A percentile compares a stretch with the other conserved stretches of the same genome.
Conservation (phyloP, 1,284 basidiomycete genomes). For the Austroboletus niveus region DNA sequence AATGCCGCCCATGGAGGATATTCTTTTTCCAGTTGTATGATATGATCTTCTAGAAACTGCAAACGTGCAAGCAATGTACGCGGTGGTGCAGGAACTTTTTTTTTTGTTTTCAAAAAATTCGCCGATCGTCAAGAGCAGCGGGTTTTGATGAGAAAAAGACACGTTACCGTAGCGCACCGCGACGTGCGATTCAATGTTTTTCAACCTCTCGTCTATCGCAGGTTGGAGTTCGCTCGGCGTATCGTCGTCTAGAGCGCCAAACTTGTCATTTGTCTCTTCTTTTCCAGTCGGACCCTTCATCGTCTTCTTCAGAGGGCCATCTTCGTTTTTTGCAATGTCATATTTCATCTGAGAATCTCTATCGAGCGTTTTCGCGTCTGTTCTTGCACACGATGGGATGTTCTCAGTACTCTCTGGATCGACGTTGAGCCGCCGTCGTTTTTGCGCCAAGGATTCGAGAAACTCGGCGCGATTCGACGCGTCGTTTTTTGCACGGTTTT, state of each 20-base stretch:
- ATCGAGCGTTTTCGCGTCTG: slow-evolving; percentile 66
- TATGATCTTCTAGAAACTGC: slow-evolving; percentile 70
- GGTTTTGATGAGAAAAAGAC: neutral
- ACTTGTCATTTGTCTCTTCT: slow-evolving; percentile 19
- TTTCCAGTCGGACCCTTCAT: slow-evolving; percentile 29
- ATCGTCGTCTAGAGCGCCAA: slow-evolving; percentile 30
- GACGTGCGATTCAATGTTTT: slow-evolving; percentile 65
- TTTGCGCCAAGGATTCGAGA: slow-evolving; percentile 54
- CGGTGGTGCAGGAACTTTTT: slow-evolving; percentile 66
- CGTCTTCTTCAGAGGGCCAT: slow-evolving; percentile 68
- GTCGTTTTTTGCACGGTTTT: slow-evolving; percentile 66
- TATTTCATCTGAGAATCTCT: slow-evolving; percentile 78
- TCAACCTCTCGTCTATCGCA: slow-evolving; percentile 60
- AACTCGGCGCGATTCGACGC: slow-evolving; percentile 75
- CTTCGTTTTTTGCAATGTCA: slow-evolving; percentile 77
- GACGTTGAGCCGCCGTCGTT: slow-evolving; percentile 41
- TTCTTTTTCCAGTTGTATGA: slow-evolving; percentile 69
- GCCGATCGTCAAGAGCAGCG: neutral
- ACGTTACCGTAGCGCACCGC: slow-evolving; percentile 67
- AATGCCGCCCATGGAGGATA: slow-evolving; percentile 82
- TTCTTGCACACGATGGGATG: slow-evolving; percentile 62
- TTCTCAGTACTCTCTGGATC: slow-evolving; percentile 28
- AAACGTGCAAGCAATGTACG: slow-evolving; percentile 60
- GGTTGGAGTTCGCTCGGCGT: slow-evolving; percentile 46
- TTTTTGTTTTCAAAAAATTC: neutral